A percentile compares a stretch with the other conserved stretches of the same genome.
Evolutionary conservation across 805 yeast genomes (phyloP).

Genomic region (Candida suzukii): DNA sequence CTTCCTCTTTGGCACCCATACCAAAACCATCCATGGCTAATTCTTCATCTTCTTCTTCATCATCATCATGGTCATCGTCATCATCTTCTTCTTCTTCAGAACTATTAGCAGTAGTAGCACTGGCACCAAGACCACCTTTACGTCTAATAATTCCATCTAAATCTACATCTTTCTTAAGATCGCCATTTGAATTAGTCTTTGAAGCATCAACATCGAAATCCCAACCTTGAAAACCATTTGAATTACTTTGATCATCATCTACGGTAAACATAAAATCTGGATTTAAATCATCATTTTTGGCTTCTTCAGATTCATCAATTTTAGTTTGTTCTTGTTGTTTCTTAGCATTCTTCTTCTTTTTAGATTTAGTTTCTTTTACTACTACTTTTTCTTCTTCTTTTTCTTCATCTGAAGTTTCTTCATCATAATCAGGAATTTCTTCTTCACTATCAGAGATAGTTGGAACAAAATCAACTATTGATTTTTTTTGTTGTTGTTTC

Average conservation of each 20-base stretch:
- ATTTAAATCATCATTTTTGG: slow-evolving; percentile 47
- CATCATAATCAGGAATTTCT: slow-evolving; percentile 38
- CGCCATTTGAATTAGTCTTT: slow-evolving; percentile 11
- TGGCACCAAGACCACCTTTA: slow-evolving; percentile 63
- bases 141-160: slow-evolving; percentile 80
- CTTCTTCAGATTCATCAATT: slow-evolving; percentile 22
- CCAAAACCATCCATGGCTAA: slow-evolving; percentile 37
- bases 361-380: slow-evolving; percentile 18
- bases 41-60: slow-evolving; percentile 29
- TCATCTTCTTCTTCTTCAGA: slow-evolving; percentile 32
- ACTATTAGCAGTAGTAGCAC: slow-evolving; percentile 13
- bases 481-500: not conserved
- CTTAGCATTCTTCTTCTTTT: slow-evolving; percentile 27
- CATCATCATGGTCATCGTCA: slow-evolving; percentile 29
- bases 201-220: slow-evolving; percentile 54
- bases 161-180: slow-evolving; percentile 58
- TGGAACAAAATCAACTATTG: slow-evolving; percentile 49
- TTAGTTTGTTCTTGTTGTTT: slow-evolving; percentile 1
- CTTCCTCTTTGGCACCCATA: slow-evolving; percentile 31
- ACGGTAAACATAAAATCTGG: slow-evolving; percentile 68
- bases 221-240: slow-evolving; percentile 66
- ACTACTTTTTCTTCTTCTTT: slow-evolving; percentile 7
- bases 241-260: slow-evolving; percentile 37
- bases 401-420: slow-evolving; percentile 37
- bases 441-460: slow-evolving; percentile 77